Base-by-base conservation (phyloP, 2,329 filamentous ascomycete genomes). In the Atkinsonella hypoxylon region DNA sequence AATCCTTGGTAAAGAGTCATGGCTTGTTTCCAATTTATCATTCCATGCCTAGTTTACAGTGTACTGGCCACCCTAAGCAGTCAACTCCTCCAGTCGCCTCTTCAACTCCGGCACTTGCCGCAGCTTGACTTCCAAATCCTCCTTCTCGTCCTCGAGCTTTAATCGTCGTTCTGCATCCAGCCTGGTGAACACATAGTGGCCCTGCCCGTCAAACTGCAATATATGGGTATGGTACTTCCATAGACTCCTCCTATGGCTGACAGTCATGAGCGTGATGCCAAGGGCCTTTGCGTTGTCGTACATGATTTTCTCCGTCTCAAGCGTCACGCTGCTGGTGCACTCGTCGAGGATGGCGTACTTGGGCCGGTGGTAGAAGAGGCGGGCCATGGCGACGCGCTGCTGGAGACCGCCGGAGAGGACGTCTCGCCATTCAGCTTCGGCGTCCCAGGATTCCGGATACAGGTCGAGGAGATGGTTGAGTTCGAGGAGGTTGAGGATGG, bases 141-240 rank as follows among this genome's bases (percentile, higher is more conserved):
- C 93, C 67, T 87, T 94, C 74, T 97, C 93, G 68, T 98, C 93
- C 73, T 98, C 93, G 47, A 98, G 74, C 67, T 81, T 78, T 66
- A 97, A 67, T 54, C 93, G 76, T 64, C 78, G 82, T 59, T 96
- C 91, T 17, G 91, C 91, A 67, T 98, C 93, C 47, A 98, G 72
- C 51, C 79, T 79, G 0, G 89, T 94, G 62, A 98, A 98, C 36
- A 96, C 81, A 61, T 87, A 95, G 47, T 89, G 76, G 0, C 93
- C 93, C 67, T 95, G 88, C 0, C 93, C 93, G 66, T 97, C 91
- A 64, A 98, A 98, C 67, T 98, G 93, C 62, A 98, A 68, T 54
- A 98, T 97, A 67, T 85, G 85, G 58, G 82, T 85, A 67, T 98
- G 93, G 66, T 98, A 97, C 67, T 93, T 90, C 93, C 93, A 98